These are phyloP conservation scores for Albugo laibachii DNA, from an alignment of 352 stramenopile species.

Conservation along the genomic window DNA sequence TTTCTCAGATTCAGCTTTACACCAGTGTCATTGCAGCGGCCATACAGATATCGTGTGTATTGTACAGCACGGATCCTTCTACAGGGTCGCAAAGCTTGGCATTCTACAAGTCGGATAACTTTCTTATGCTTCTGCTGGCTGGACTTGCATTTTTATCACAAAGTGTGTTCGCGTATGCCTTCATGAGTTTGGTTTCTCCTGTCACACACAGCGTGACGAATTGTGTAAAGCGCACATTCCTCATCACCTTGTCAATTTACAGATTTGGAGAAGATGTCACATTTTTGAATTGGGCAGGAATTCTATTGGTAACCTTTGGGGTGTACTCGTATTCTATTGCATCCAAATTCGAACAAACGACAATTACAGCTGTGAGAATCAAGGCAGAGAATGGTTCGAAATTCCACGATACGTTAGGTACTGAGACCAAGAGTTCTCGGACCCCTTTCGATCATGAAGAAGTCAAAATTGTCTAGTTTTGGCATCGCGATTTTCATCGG, in stretches of 20 bases:
- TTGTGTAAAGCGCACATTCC: constrained; percentile 77
- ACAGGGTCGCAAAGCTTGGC: constrained; percentile 7
- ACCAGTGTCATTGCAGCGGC: constrained; percentile 65
- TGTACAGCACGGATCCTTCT: constrained; percentile 20
- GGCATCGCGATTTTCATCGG: too few relatives aligned
- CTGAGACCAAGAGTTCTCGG: too few relatives aligned
- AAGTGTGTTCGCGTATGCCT: constrained; percentile 77
- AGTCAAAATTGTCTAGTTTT: too few relatives aligned
- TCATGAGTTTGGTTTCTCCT: constrained; percentile 81
- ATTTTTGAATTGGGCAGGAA: constrained; percentile 61
- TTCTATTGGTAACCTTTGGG: constrained; percentile 70
- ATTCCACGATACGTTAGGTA: too few relatives aligned
- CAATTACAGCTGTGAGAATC: constrained; percentile 37
- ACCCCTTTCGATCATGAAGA: too few relatives aligned
- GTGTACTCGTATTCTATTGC: constrained; percentile 54
- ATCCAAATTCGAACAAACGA: too few relatives aligned
- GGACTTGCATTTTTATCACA: constrained; percentile 81
- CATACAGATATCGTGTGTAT: constrained; percentile 72
- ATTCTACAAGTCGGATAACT: constrained; percentile 13
- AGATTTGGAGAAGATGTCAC: constrained; percentile 79
- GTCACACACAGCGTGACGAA: constrained; percentile 83
- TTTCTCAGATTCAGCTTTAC: constrained; percentile 79
- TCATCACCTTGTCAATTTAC: constrained; percentile 82
- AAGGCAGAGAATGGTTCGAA: constrained; percentile 14
- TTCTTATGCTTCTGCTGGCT: constrained; percentile 26